These are phyloP conservation scores for Chaetothyriales sp. DNA, from an alignment of 2,329 filamentous ascomycete genomes.

Conservation along the genomic window DNA sequence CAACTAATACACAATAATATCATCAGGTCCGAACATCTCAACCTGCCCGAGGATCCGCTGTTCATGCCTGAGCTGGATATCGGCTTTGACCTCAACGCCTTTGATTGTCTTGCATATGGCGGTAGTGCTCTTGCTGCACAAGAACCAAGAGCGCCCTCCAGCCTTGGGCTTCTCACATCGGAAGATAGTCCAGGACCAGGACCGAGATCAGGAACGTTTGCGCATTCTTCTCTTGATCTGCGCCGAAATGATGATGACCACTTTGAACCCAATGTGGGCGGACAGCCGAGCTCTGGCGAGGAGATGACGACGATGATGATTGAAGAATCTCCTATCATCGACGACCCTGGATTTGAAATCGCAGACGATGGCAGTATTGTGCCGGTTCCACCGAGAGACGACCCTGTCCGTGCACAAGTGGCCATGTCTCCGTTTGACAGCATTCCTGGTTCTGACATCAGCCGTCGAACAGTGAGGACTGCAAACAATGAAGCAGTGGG, in stretches of 20 bases:
- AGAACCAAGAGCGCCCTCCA: conserved; percentile 20
- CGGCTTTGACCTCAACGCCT: conserved; percentile 36
- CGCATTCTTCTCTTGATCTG: not conserved
- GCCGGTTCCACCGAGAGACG: conserved; percentile 20
- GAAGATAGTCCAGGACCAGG: conserved; percentile 24
- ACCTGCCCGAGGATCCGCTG: conserved; percentile 65
- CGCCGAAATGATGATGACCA: not conserved
- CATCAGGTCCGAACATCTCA: conserved; percentile 55
- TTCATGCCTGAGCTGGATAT: conserved; percentile 56
- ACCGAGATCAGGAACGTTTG: too few relatives aligned
- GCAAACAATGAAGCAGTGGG: conserved; percentile 17
- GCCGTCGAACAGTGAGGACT: conserved; percentile 26
- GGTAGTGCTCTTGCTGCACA: conserved; percentile 3
- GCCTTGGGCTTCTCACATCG: conserved; percentile 18
- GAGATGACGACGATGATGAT: not conserved
- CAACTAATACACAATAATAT: not conserved
- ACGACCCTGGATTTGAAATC: conserved; percentile 45
- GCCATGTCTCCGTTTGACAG: not conserved
- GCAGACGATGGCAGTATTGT: conserved; percentile 46
- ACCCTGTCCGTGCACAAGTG: not conserved
- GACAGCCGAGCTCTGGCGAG: not conserved
- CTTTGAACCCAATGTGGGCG: not conserved
- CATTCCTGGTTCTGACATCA: conserved; percentile 18
- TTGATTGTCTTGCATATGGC: conserved; percentile 26
- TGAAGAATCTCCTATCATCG: conserved; percentile 30